phyloP scores from a whole-genome alignment of 306 rosid species.

The Acacia crassicarpa region DNA sequence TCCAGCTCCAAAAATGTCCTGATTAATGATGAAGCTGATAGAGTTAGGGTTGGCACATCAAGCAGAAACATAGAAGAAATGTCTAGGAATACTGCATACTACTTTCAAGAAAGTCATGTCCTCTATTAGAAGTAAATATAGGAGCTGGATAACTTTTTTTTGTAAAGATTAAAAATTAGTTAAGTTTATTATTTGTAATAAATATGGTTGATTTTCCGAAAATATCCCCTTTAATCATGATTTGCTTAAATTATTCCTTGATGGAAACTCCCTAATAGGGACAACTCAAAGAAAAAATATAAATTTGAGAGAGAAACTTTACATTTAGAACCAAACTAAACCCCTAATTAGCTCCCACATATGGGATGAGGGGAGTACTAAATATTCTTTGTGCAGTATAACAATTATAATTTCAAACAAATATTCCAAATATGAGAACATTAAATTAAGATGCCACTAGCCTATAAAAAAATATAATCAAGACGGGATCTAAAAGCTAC shows the following conservation, averaged over 20 bases:
- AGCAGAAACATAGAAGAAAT: background rate
- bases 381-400: background rate
- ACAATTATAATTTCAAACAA: background rate
- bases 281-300: too few species aligned
- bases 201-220: too few species aligned
- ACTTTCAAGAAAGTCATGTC: background rate
- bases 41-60: background rate
- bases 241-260: too few species aligned
- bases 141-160: background rate
- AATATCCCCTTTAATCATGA: too few species aligned
- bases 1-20: constrained; percentile 43
- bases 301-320: too few species aligned
- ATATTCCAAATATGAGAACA: background rate
- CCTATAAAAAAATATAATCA: background rate
- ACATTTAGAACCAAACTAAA: too few species aligned
- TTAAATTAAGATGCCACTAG: background rate
- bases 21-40: background rate
- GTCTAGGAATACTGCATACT: background rate
- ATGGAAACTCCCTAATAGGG: too few species aligned
- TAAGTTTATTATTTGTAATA: too few species aligned
- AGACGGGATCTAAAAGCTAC: background rate
- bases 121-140: background rate
- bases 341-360: background rate
- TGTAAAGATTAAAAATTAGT: too few species aligned
- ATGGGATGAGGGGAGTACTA: background rate